Evolutionary conservation across 495 filamentous ascomycete species (phyloP), one percentile per base, ranked within the genome.

Genomic region (Aspergillus nidulans): DNA sequence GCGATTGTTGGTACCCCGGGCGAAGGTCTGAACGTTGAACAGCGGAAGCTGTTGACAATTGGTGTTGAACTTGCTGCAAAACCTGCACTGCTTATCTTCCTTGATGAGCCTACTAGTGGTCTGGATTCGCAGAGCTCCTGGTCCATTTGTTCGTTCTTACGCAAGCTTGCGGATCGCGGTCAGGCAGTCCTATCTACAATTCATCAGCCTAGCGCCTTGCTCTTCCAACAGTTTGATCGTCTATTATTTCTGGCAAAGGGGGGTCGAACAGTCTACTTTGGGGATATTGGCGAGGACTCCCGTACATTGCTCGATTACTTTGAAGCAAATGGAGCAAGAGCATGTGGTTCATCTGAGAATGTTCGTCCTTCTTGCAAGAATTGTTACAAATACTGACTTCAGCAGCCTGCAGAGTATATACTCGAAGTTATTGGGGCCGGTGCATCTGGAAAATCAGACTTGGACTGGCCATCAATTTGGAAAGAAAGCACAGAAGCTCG

Each of bases 101-200:
- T 97, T n/a, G 92, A 97, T 63, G 92, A 97, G 60, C 92, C 92
- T 15, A 94, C 90, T 4, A 91, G 88, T 49, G 90, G 90, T 60
- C 70, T 95, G 12, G 90, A 95, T 69, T 85, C 82, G 52, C 90
- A 94, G 61, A 94, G 88, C 10, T 87, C 90, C 3, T 95, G 87
- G 88, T 83, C 89, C 18, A 94, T 95, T 58, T 78, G 88, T 48
- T 74, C 83, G 47, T 82, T 95, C 40, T 74, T 96, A n/a, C 81
- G 90, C 60, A 95, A 92, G 66, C 78, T 96, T 26, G 90, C 91
- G 42, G 87, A 90, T 69, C 86, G 82, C 61, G 91, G 91, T 23
- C 91, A 95, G 65, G 90, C 91, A 25, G 86, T 96, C 62, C 82
- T 96, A 6, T 92, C 89, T 62, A 96, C 91, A 3, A 96, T 98